phyloP scores from a whole-genome alignment of 129 eudicot genomes.

The Chrysanthemum lavandulifolium region DNA sequence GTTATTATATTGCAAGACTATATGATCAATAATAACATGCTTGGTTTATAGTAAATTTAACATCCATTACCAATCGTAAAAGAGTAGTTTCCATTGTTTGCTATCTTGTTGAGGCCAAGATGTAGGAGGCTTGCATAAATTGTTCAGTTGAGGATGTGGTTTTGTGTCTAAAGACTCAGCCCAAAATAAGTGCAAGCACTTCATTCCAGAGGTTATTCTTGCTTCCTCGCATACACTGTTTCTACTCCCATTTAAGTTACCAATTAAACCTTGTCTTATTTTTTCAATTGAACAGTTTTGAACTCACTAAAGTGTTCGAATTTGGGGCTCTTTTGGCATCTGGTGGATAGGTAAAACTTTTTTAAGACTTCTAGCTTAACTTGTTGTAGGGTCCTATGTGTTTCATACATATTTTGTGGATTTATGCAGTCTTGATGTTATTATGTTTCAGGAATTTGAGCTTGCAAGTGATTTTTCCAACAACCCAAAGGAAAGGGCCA shows the following conservation, averaged over 20 bases:
- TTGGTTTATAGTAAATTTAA: neutral
- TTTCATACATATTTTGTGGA: neutral
- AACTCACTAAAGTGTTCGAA: conserved; percentile 86
- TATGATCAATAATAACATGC: no score
- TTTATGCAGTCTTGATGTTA: conserved; percentile 12
- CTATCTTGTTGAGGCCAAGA: conserved; percentile 48
- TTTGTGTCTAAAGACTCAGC: conserved; percentile 45
- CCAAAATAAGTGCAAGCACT: conserved; percentile 48
- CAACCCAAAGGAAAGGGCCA: no score
- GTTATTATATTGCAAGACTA: no score
- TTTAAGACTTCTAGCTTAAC: conserved; percentile 12
- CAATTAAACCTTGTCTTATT: conserved; percentile 13
- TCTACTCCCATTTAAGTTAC: conserved; percentile 21
- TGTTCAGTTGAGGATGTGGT: conserved; percentile 54
- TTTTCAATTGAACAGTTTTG: conserved; percentile 55
- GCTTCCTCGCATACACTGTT: neutral
- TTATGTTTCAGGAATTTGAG: conserved; percentile 72
- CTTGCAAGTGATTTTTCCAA: conserved; percentile 73
- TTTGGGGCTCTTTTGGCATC: conserved; percentile 95
- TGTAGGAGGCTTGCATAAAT: conserved; percentile 60
- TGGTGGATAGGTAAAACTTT: conserved; percentile 95
- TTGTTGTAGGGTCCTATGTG: neutral
- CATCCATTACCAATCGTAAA: no score
- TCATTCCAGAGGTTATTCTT: conserved; percentile 68
- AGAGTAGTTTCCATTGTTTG: neutral